Conservation (phyloP, 2,329 filamentous ascomycete genomes). For the Penicillium sp. region DNA sequence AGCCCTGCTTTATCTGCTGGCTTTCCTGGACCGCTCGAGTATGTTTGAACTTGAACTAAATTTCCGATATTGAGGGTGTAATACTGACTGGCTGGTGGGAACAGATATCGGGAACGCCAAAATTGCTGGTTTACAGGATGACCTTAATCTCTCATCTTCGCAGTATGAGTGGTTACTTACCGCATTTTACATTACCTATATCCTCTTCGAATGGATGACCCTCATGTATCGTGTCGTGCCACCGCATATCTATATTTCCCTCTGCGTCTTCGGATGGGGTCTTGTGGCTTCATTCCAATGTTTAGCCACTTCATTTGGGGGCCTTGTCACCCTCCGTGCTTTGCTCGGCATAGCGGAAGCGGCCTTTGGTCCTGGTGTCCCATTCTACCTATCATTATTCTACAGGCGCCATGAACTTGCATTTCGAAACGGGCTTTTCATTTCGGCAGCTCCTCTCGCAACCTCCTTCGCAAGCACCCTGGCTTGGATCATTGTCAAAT, state of each 20-base stretch:
- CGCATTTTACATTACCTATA: slow-evolving; percentile 68
- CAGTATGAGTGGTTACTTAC: slow-evolving; percentile 67
- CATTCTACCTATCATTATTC: slow-evolving; percentile 68
- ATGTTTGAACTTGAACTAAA: slow-evolving; percentile 33
- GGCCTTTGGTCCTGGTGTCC: slow-evolving; percentile 66
- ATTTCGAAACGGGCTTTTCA: slow-evolving; percentile 81
- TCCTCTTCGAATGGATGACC: slow-evolving; percentile 70
- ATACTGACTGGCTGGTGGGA: slow-evolving; percentile 8
- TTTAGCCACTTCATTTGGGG: slow-evolving; percentile 65
- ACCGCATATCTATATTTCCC: slow-evolving; percentile 63
- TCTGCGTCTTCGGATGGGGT: slow-evolving; percentile 76
- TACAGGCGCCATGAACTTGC: slow-evolving; percentile 74
- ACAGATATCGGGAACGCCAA: slow-evolving; percentile 66
- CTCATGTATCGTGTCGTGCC: slow-evolving; percentile 64
- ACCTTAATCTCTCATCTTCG: slow-evolving; percentile 57
- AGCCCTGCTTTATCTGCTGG: slow-evolving; percentile 79
- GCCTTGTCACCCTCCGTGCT: slow-evolving; percentile 52
- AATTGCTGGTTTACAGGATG: slow-evolving; percentile 61
- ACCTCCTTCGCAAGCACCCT: slow-evolving; percentile 75
- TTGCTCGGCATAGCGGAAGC: slow-evolving; percentile 63
- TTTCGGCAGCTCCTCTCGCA: slow-evolving; percentile 70
- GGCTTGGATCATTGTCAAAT: slow-evolving; percentile 73
- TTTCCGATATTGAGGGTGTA: not conserved
- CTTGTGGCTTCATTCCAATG: slow-evolving; percentile 75
- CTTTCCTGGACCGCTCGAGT: slow-evolving; percentile 87